These are phyloP conservation scores for Mortierella sp. DNA, from an alignment of 371 early-diverging fungal genomes.

Conservation along the genomic window DNA sequence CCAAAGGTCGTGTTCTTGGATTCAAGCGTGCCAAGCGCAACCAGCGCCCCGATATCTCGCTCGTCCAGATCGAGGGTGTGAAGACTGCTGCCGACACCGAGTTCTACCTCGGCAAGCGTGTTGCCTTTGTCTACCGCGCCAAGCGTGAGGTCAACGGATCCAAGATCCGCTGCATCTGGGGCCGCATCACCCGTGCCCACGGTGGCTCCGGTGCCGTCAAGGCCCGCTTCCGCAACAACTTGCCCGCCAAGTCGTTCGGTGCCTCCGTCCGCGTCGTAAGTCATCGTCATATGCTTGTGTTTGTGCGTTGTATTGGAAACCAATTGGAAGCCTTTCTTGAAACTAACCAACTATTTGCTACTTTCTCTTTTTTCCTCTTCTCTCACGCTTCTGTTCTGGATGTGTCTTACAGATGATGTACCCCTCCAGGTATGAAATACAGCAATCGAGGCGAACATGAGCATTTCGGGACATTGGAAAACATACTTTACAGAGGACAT, in stretches of 20 bases:
- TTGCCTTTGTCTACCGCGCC: conserved; percentile 81
- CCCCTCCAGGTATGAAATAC: conserved; percentile 85
- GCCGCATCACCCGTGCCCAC: conserved; percentile 94
- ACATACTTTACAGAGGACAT: neutral
- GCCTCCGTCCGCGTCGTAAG: conserved; percentile 92
- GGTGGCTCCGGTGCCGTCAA: conserved; percentile 97
- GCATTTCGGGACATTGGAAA: neutral
- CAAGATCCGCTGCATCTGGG: conserved; percentile 97
- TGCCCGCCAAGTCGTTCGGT: conserved; percentile 96
- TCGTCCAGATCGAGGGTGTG: conserved; percentile 95
- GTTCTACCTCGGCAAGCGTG: conserved; percentile 94
- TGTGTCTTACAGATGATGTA: conserved; percentile 83
- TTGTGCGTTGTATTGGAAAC: neutral
- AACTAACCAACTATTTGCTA: no score
- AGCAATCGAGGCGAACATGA: neutral
- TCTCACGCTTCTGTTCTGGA: neutral
- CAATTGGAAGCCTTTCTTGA: neutral
- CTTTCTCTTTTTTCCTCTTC: conserved; percentile 7
- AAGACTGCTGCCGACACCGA: conserved; percentile 81
- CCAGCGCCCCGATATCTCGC: conserved; percentile 90
- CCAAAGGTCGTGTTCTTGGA: conserved; percentile 96
- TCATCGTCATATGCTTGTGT: conserved; percentile 21
- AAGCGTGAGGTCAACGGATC: conserved; percentile 92
- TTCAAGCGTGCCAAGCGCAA: conserved; percentile 94
- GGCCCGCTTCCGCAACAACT: conserved; percentile 97